Evolutionary conservation across 1,139 yeast genomes (phyloP), one percentile per base, ranked within the genome.

Genomic region (Debaryomycetaceae sp.): DNA sequence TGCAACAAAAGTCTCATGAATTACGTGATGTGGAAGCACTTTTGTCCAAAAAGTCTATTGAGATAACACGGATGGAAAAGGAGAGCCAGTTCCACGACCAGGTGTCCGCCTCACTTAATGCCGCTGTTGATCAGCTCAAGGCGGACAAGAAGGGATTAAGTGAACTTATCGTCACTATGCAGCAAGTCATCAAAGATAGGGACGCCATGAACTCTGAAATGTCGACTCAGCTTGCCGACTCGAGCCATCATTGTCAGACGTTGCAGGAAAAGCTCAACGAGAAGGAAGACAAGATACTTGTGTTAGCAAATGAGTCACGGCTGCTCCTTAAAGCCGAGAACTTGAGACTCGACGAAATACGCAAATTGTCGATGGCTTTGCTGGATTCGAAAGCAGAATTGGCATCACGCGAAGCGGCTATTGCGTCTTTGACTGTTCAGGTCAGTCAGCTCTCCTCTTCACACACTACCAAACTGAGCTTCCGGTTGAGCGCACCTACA

Each of bases 271-370:
- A 64, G 34, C 55, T 79, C 24, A 62, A 59, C 8, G 65, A 66
- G 25, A 68, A 73, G 36, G 71, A 67, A 27, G 68, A 62, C 33
- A 68, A 68, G 33, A 55, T 72, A 22, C 57, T 56, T 24, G 59
- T 66, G 15, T 49, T 65, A 27, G 43, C 69, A 10, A 61, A 55
- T 30, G 74, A 74, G 34, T 65, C 73, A 22, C 79, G 73, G 31
- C 52, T 68, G 34, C 78, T 78, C 15, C 51, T 70, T 27, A 69
- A 67, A 35, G 74, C 81, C 27, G 80, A 75, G 43, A 83, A 79
- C 43, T 61, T 70, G 13, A 76, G 77, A 46, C 62, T 81, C 32
- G 90, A 80, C 35, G 61, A 67, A 25, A 62, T 78, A 16, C 58
- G 58, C 25, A 81, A 78, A 34, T 47, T 74, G 23, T 54, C 64